These are phyloP conservation scores for Melaleuca quinquenervia DNA, from an alignment of 345 rosid genomes.

Conservation along the genomic window DNA sequence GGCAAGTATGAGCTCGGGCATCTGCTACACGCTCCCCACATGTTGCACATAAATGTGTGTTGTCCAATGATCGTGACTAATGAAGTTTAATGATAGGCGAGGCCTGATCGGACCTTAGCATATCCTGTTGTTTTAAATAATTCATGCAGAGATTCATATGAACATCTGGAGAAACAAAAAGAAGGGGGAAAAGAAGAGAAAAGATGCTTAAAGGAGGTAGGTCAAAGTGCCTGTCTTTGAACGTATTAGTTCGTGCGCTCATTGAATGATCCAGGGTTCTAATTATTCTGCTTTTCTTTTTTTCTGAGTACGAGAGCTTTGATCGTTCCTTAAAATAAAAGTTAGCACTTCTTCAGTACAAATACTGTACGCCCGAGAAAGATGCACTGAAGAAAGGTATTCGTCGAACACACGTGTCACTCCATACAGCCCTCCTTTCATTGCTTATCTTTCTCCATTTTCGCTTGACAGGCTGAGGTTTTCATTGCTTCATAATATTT, in stretches of 20 bases:
- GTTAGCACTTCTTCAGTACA: background rate
- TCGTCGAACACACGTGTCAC: background rate
- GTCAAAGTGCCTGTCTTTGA: too few species aligned
- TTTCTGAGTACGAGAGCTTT: too few species aligned
- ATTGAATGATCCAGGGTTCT: background rate
- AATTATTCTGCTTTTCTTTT: too few species aligned
- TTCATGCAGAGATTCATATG: too few species aligned
- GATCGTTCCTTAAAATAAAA: too few species aligned
- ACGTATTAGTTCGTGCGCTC: conserved; percentile 5
- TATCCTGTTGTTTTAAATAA: background rate
- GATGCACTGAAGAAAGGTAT: background rate
- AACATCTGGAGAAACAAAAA: too few species aligned
- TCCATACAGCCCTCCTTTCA: background rate
- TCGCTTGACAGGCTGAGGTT: background rate
- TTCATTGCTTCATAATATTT: background rate
- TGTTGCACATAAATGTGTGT: too few species aligned
- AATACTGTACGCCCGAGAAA: background rate
- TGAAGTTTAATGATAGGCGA: background rate
- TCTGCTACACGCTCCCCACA: too few species aligned
- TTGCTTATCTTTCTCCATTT: background rate
- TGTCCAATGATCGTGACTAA: background rate
- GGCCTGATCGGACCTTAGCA: background rate
- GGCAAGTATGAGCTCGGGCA: too few species aligned
- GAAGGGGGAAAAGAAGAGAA: too few species aligned
- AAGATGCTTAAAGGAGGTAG: too few species aligned